Evolutionary conservation across 805 yeast species (phyloP).

Genomic region (Tetrapisispora arboricola): DNA sequence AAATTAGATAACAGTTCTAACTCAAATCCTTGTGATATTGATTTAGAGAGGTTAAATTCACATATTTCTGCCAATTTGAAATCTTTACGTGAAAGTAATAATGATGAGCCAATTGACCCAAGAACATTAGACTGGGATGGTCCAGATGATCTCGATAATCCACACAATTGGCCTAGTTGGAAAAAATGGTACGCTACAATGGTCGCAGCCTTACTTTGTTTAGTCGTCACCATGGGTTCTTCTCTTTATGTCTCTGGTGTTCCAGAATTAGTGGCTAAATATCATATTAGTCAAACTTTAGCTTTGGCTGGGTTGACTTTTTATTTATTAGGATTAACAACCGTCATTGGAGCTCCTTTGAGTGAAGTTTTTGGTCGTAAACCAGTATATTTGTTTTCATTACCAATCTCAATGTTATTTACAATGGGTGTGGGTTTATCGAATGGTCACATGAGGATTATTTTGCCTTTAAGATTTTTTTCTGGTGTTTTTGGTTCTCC

Average conservation of each 20-base stretch:
- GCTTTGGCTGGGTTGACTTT: conserved; percentile 60
- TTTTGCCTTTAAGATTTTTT: conserved; percentile 62
- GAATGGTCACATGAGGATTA: conserved; percentile 42
- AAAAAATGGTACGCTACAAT: conserved; percentile 58
- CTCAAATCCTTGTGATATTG: neutral
- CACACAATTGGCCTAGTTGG: conserved; percentile 56
- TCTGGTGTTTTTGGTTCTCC: conserved; percentile 73
- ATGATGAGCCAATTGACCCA: conserved; percentile 27
- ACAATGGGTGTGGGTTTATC: conserved; percentile 67
- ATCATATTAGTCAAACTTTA: conserved; percentile 49
- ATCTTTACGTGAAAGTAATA: conserved; percentile 1
- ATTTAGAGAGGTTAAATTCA: neutral
- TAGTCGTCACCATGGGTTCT: conserved; percentile 66
- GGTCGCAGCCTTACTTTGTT: conserved; percentile 53
- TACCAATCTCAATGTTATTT: conserved; percentile 60
- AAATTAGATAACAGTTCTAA: neutral
- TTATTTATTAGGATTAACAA: conserved; percentile 63
- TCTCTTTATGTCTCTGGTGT: conserved; percentile 61
- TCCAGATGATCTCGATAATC: conserved; percentile 52
- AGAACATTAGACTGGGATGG: conserved; percentile 47
- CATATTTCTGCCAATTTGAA: neutral
- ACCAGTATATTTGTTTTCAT: conserved; percentile 45
- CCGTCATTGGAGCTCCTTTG: conserved; percentile 61
- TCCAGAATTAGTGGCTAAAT: conserved; percentile 38
- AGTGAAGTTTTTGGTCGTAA: conserved; percentile 63